Base-by-base conservation (phyloP, 768 basidiomycete genomes). In the Agaricus sinodeliciosus region DNA sequence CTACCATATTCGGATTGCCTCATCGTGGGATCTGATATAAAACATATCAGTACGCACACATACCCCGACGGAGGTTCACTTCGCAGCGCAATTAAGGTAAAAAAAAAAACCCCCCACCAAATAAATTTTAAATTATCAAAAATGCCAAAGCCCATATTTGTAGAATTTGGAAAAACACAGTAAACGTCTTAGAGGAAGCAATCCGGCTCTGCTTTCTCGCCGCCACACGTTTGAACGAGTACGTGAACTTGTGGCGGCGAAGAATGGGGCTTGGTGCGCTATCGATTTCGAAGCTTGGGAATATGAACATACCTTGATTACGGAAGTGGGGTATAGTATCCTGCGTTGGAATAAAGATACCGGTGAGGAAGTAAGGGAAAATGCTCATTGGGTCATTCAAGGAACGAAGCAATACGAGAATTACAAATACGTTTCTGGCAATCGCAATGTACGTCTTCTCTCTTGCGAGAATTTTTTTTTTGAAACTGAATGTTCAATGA, bases 261-360 rank as follows among this genome's bases (percentile, higher is more conserved):
- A 82, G 62, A 73, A 65, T 22, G 90, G 87, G 39, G 77, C 79
- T 3, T 92, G 88, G 86, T 79, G 79, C 61, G 80, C 89, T 13
- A 66, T 92, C 47, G 91, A 93, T 64, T 84, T 93, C 57, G 91
- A 93, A 67, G 80, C 77, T 15, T 93, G 89, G 89, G 91, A 94
- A 62, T 66, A 67, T 39, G 87, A 90, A 40, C 86, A 90, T 60
- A 77, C 69, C 0, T 56, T 84, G 18, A 72, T 92, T 57, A 90
- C 87, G 22, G 92, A 94, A 63, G 85, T 90, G 59, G 92, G 92
- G n/a, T 92, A 81, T 76, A 80, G 81, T 59, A 61, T 71, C 8
- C 59, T 84, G 27, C 71, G 68, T 8, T 90, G 84, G 81, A 43
- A 53, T n/a, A 69, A 78, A 45, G 69, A 76, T 7, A 39, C 37